Conservation (phyloP, 768 basidiomycete genomes). For the Psilocybe cubensis region DNA sequence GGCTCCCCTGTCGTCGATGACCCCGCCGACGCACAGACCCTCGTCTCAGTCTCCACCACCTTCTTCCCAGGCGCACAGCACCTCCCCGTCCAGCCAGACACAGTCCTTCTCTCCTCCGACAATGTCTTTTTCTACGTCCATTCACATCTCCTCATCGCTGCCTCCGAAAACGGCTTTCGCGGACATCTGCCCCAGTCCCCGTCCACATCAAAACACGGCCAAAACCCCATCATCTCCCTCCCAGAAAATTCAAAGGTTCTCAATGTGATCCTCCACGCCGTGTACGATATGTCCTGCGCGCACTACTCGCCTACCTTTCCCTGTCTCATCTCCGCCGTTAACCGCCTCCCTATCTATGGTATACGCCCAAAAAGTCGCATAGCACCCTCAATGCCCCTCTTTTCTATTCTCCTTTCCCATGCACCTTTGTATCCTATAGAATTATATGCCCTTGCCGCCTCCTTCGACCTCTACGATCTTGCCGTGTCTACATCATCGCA, state of each 20-base stretch:
- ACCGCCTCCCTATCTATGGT: conserved; percentile 63
- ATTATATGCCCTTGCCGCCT: conserved; percentile 72
- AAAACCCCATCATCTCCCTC: conserved; percentile 60
- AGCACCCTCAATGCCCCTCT: conserved; percentile 57
- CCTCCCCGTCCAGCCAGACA: conserved; percentile 58
- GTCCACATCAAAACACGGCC: conserved; percentile 37
- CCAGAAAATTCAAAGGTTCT: conserved; percentile 63
- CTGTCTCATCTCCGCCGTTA: conserved; percentile 58
- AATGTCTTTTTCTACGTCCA: conserved; percentile 88
- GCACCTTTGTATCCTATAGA: conserved; percentile 73
- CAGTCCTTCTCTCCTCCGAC: conserved; percentile 72
- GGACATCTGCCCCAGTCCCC: conserved; percentile 52
- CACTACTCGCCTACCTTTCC: conserved; percentile 75
- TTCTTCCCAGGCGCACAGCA: conserved; percentile 75
- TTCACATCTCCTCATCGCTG: conserved; percentile 53
- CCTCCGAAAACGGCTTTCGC: conserved; percentile 69
- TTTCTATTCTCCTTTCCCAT: conserved; percentile 62
- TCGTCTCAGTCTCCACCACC: conserved; percentile 81
- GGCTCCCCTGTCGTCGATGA: conserved; percentile 47
- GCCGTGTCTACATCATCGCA: conserved; percentile 78
- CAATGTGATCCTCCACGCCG: conserved; percentile 73
- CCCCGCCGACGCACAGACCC: conserved; percentile 35
- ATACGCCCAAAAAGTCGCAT: conserved; percentile 52
- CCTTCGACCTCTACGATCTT: conserved; percentile 68
- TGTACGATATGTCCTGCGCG: conserved; percentile 74